phyloP scores from a whole-genome alignment of 2,329 filamentous ascomycete species.

The Colletotrichum liriopes region DNA sequence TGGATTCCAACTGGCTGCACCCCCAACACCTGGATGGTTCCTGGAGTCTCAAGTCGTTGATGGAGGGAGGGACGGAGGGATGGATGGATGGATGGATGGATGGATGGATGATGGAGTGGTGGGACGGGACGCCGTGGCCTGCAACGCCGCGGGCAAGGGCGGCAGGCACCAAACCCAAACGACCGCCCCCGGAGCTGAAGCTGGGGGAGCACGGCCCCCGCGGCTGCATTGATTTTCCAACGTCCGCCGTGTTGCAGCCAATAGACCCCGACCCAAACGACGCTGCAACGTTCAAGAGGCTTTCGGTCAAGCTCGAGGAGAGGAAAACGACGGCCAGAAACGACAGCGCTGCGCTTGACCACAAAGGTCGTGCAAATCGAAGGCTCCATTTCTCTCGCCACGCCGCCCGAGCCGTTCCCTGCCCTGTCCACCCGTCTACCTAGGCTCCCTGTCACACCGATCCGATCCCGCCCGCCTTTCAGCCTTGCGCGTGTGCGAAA shows the following conservation, averaged over 20 bases:
- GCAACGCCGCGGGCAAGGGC: not conserved
- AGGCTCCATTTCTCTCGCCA: not conserved
- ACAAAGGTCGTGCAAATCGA: not conserved
- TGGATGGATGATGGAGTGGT: not conserved
- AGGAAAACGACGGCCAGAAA: not conserved
- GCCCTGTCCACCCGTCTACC: slow-evolving; percentile 15
- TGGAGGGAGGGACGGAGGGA: too few species aligned
- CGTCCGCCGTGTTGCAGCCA: slow-evolving; percentile 5
- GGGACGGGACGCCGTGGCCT: slow-evolving; percentile 1
- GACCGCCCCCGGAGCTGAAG: not conserved
- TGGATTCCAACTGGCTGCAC: not conserved
- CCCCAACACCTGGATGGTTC: not conserved
- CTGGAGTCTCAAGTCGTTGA: not conserved
- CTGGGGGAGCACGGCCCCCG: slow-evolving; percentile 7
- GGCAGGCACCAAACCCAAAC: not conserved
- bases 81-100: not conserved
- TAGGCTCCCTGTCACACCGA: not conserved
- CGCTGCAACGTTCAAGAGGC: not conserved
- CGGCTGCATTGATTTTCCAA: slow-evolving; percentile 30
- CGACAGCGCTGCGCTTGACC: not conserved
- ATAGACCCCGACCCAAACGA: not conserved
- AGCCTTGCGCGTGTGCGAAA: slow-evolving; percentile 9
- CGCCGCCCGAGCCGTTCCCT: slow-evolving; percentile 20
- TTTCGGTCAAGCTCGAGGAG: not conserved
- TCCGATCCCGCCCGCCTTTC: slow-evolving; percentile 2